phyloP scores from a whole-genome alignment of 208 protist genomes.

The Crithidia thermophila region DNA sequence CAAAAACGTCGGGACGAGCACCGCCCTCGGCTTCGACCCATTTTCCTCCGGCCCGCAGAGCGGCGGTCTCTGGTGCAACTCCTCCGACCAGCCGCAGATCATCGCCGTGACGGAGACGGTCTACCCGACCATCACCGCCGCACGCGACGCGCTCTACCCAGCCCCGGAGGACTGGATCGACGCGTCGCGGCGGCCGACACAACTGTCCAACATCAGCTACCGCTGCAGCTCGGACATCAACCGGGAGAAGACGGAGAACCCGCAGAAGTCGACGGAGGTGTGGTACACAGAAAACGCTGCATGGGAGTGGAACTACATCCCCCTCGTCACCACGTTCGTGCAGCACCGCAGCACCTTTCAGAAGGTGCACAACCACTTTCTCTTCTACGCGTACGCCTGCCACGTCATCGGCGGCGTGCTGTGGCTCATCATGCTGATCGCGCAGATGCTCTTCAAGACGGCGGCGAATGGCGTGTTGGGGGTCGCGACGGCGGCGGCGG shows the following conservation, averaged over 20 bases:
- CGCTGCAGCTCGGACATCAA: conserved; percentile 67
- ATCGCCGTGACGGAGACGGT: conserved; percentile 47
- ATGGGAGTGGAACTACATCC: conserved; percentile 69
- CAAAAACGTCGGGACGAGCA: conserved; percentile 52
- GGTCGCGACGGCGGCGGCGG: conserved; percentile 51
- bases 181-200: conserved; percentile 25
- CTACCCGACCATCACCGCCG: conserved; percentile 37
- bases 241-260: conserved; percentile 55
- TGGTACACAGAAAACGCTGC: conserved; percentile 57
- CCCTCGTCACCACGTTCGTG: conserved; percentile 44
- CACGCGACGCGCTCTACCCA: conserved; percentile 43
- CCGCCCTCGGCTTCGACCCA: conserved; percentile 66
- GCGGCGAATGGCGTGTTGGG: conserved; percentile 61
- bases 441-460: conserved; percentile 61
- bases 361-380: conserved; percentile 60
- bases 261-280: conserved; percentile 46
- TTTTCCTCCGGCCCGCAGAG: conserved; percentile 29
- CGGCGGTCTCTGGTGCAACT: conserved; percentile 48
- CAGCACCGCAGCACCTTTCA: conserved; percentile 35
- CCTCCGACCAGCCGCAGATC: conserved; percentile 43
- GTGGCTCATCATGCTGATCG: conserved; percentile 64
- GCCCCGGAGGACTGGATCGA: conserved; percentile 39
- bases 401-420: conserved; percentile 53
- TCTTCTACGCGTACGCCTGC: conserved; percentile 55
- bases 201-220: conserved; percentile 42